These are phyloP conservation scores for Phytopythium boreale DNA, from an alignment of 352 stramenopile genomes.

Conservation along the genomic window DNA sequence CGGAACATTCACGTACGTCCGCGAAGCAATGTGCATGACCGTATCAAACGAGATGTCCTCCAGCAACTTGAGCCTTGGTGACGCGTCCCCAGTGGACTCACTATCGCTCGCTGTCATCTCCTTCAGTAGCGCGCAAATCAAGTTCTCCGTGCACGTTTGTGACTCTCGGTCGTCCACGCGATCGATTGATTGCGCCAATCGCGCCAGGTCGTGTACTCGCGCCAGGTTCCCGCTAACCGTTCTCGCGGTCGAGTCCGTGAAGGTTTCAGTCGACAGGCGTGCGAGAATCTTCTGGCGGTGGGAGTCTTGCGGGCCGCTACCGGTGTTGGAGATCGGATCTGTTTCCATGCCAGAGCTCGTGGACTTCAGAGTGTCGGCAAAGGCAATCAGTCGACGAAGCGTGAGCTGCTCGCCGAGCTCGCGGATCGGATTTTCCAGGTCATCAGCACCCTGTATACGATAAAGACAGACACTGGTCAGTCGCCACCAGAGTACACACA, in stretches of 20 bases:
- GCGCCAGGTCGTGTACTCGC: slow-evolving; percentile 49
- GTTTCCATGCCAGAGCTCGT: neutral
- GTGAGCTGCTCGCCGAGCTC: slow-evolving; percentile 60
- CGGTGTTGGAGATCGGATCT: slow-evolving; percentile 10
- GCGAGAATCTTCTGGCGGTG: slow-evolving; percentile 66
- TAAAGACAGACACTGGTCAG: slow-evolving; percentile 1
- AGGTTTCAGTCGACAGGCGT: slow-evolving; percentile 42
- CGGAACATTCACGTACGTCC: slow-evolving; percentile 41
- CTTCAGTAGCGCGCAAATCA: slow-evolving; percentile 2
- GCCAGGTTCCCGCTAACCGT: slow-evolving; percentile 55
- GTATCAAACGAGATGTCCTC: slow-evolving; percentile 75
- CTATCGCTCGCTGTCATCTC: slow-evolving; percentile 8
- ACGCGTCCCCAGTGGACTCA: slow-evolving; percentile 16
- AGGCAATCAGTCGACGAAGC: slow-evolving; percentile 68
- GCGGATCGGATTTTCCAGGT: slow-evolving; percentile 39
- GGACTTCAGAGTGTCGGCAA: slow-evolving; percentile 23
- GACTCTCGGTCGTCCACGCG: slow-evolving; percentile 12
- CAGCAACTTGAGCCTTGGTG: slow-evolving; percentile 24
- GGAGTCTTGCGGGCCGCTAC: neutral
- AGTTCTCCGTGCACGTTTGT: neutral
- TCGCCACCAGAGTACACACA: neutral
- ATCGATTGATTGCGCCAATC: slow-evolving; percentile 51
- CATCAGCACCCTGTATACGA: slow-evolving; percentile 17
- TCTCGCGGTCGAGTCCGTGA: slow-evolving; percentile 29
- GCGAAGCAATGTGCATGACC: slow-evolving; percentile 75